These are phyloP conservation scores for Penicillium sp. DNA, from an alignment of 2,329 filamentous ascomycete species.

Conservation along the genomic window DNA sequence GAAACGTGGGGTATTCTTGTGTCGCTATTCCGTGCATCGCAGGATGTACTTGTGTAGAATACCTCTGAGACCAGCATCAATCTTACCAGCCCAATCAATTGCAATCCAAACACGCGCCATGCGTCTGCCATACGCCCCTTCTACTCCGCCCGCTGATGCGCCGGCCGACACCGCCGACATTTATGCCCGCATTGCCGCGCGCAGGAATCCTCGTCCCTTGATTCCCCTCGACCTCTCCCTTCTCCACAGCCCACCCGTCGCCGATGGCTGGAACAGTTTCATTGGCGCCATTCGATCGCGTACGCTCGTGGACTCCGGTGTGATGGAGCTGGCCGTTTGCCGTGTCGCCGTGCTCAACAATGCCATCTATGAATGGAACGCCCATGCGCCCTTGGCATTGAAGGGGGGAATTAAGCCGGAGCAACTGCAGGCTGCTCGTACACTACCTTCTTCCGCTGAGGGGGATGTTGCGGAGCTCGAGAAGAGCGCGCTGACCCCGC, in stretches of 20 bases:
- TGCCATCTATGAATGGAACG: conserved; percentile 83
- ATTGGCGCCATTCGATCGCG: conserved; percentile 56
- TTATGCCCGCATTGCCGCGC: conserved; percentile 29
- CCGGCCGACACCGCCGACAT: conserved; percentile 26
- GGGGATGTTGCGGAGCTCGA: conserved; percentile 33
- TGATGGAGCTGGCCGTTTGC: conserved; percentile 77
- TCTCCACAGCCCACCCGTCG: conserved; percentile 71
- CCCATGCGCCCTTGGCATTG: conserved; percentile 69
- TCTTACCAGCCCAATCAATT: not conserved
- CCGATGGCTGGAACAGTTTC: conserved; percentile 68
- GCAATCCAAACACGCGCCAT: conserved; percentile 18
- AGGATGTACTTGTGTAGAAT: conserved; percentile 1
- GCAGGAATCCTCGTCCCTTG: conserved; percentile 62
- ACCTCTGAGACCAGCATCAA: not conserved
- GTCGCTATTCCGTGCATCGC: not conserved
- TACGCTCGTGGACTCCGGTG: conserved; percentile 47
- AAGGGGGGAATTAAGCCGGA: conserved; percentile 36
- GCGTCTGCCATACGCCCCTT: conserved; percentile 27
- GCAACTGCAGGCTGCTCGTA: conserved; percentile 55
- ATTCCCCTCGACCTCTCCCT: conserved; percentile 75
- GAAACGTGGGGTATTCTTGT: not conserved
- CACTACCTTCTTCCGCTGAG: conserved; percentile 51
- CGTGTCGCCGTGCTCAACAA: conserved; percentile 76
- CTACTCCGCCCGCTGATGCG: conserved; percentile 22
- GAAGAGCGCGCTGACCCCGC: conserved; percentile 51